phyloP scores from a whole-genome alignment of 495 filamentous ascomycete species.

The Aspergillus ostianus region DNA sequence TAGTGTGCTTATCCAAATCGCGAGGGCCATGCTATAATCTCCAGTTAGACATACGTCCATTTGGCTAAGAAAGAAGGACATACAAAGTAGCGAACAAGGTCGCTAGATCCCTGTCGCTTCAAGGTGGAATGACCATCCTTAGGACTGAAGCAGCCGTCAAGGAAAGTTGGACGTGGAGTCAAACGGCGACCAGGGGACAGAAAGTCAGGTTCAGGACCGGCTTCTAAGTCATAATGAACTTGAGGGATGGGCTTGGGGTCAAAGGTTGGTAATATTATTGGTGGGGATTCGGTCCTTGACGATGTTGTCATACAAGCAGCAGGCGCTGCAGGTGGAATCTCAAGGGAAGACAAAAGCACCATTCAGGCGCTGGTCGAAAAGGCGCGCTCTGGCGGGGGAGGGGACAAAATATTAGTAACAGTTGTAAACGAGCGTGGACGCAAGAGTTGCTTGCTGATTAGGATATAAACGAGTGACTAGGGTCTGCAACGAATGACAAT shows the following conservation, averaged over 20 bases:
- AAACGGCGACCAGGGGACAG: slow-evolving; percentile 21
- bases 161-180: slow-evolving; percentile 38
- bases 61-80: slow-evolving; percentile 9
- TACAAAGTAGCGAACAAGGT: slow-evolving; percentile 47
- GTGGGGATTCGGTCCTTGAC: not conserved
- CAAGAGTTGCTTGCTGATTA: not conserved
- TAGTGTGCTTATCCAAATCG: slow-evolving; percentile 73
- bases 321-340: slow-evolving; percentile 2
- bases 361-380: slow-evolving; percentile 3
- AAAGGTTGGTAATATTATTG: slow-evolving; percentile 1
- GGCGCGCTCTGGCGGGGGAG: slow-evolving; percentile 2
- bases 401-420: not conserved
- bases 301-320: slow-evolving; percentile 7
- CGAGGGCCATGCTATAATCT: slow-evolving; percentile 55
- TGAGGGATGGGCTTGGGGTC: not conserved
- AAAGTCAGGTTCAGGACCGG: not conserved
- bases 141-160: slow-evolving; percentile 33
- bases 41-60: not conserved
- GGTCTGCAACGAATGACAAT: not conserved
- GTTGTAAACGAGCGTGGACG: not conserved
- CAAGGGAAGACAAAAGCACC: slow-evolving; percentile 1
- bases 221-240: slow-evolving; percentile 3
- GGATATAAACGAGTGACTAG: not conserved
- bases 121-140: slow-evolving; percentile 36
- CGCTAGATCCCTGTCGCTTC: slow-evolving; percentile 29